phyloP scores from a whole-genome alignment of 495 filamentous ascomycete species.

The Elasticomyces elasticus region DNA sequence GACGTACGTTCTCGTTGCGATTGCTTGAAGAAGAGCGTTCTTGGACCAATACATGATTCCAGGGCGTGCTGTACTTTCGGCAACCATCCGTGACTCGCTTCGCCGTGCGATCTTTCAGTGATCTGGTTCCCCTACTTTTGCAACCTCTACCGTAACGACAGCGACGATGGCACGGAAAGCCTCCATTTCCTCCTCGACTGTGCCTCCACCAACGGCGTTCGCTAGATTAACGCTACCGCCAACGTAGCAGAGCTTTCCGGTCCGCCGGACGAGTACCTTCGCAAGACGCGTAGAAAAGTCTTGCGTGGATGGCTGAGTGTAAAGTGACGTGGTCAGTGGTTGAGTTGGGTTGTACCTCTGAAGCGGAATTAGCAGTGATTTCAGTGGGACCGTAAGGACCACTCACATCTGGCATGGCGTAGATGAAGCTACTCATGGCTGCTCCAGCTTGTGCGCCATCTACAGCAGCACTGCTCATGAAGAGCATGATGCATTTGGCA shows the following conservation, averaged over 20 bases:
- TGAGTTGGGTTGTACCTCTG: conserved; percentile 48
- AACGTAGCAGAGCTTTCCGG: conserved; percentile 67
- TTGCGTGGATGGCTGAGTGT: conserved; percentile 58
- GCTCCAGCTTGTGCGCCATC: conserved; percentile 45
- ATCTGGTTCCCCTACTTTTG: conserved; percentile 4
- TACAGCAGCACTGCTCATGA: conserved; percentile 61
- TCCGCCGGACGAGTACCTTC: conserved; percentile 65
- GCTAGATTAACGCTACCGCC: conserved; percentile 63
- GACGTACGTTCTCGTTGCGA: no score
- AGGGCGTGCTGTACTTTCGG: no score
- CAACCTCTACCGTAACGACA: conserved; percentile 52
- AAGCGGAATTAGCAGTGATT: conserved; percentile 1
- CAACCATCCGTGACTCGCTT: no score
- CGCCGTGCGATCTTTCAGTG: background rate
- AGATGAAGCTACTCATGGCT: conserved; percentile 77
- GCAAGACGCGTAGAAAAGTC: conserved; percentile 81
- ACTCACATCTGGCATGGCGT: conserved; percentile 79
- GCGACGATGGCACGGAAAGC: conserved; percentile 64
- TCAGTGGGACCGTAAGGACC: background rate
- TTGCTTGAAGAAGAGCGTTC: no score
- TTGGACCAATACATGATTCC: no score
- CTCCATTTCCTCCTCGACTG: conserved; percentile 91
- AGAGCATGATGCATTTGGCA: conserved; percentile 56
- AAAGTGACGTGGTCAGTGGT: conserved; percentile 69
- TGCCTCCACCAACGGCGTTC: conserved; percentile 58